Evolutionary conservation across 1,284 basidiomycete genomes (phyloP).

Genomic region (Fomitopsis betulina): DNA sequence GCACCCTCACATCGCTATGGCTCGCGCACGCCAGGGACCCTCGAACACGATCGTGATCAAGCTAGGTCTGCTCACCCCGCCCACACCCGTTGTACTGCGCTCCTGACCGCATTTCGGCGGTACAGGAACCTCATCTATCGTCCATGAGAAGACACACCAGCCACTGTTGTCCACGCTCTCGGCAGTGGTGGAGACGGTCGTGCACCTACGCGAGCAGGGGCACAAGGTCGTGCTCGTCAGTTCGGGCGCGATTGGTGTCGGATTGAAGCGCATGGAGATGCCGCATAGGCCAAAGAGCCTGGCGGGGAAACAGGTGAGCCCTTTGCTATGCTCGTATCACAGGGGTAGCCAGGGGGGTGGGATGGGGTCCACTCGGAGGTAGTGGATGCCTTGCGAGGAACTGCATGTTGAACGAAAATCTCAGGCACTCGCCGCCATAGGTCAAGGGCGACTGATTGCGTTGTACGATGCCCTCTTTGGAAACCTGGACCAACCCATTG

Average conservation of each 20-base stretch:
- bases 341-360: neutral
- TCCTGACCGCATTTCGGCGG: constrained; percentile 2
- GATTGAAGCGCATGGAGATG: constrained; percentile 87
- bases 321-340: neutral
- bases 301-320: constrained; percentile 81
- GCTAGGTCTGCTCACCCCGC: constrained; percentile 52
- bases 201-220: constrained; percentile 72
- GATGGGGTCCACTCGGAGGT: neutral
- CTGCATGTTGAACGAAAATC: constrained; percentile 7
- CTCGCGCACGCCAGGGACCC: constrained; percentile 27
- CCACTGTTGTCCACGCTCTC: constrained; percentile 90
- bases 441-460: constrained; percentile 93
- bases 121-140: constrained; percentile 89
- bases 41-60: constrained; percentile 80
- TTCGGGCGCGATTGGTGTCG: constrained; percentile 95
- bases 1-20: constrained; percentile 15
- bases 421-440: constrained; percentile 93
- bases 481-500: constrained; percentile 91
- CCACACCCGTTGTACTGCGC: neutral
- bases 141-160: constrained; percentile 85
- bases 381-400: neutral
- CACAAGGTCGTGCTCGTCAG: constrained; percentile 95
- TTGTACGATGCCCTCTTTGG: constrained; percentile 97
- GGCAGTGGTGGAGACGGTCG: constrained; percentile 88
- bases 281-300: constrained; percentile 79